Conservation (phyloP, 805 yeast species). For the Brettanomyces sp. region DNA sequence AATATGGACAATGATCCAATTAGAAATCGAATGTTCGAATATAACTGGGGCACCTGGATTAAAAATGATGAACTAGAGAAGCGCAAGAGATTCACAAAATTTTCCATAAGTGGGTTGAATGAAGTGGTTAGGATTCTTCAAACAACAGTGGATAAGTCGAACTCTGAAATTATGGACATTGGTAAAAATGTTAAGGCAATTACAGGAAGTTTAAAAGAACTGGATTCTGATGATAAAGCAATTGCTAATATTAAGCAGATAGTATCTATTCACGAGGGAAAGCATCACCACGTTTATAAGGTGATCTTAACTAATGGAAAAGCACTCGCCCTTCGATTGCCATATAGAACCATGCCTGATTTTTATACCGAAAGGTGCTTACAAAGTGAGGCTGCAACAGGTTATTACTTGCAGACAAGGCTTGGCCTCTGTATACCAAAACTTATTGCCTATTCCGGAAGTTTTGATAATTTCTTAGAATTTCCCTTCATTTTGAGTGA, state of each 20-base stretch:
- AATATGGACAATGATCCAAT: slow-evolving; percentile 57
- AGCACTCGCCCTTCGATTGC: slow-evolving; percentile 69
- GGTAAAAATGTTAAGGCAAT: slow-evolving; percentile 12
- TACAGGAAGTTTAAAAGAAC: slow-evolving; percentile 11
- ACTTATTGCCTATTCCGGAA: slow-evolving; percentile 58
- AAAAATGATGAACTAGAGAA: slow-evolving; percentile 68
- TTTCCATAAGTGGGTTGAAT: slow-evolving; percentile 71
- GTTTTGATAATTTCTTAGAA: slow-evolving; percentile 51
- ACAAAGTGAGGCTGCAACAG: slow-evolving; percentile 87
- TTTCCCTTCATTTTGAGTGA: slow-evolving; percentile 80
- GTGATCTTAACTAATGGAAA: slow-evolving; percentile 34
- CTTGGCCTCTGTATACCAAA: slow-evolving; percentile 64
- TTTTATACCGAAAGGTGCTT: slow-evolving; percentile 56
- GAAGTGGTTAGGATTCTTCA: slow-evolving; percentile 12
- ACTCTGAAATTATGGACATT: slow-evolving; percentile 11
- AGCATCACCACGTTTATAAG: slow-evolving; percentile 82
- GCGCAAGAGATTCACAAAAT: slow-evolving; percentile 66
- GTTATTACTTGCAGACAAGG: slow-evolving; percentile 68
- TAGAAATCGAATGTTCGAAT: slow-evolving; percentile 63
- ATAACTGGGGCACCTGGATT: slow-evolving; percentile 95
- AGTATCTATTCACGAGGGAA: slow-evolving; percentile 86
- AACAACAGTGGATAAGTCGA: background rate
- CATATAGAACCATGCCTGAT: slow-evolving; percentile 68
- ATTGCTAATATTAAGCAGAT: slow-evolving; percentile 49
- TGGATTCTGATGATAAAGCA: slow-evolving; percentile 8